Evolutionary conservation across 2,329 filamentous ascomycete genomes (phyloP), one percentile per base, ranked within the genome.

Genomic region (Malbranchea zuffiana): DNA sequence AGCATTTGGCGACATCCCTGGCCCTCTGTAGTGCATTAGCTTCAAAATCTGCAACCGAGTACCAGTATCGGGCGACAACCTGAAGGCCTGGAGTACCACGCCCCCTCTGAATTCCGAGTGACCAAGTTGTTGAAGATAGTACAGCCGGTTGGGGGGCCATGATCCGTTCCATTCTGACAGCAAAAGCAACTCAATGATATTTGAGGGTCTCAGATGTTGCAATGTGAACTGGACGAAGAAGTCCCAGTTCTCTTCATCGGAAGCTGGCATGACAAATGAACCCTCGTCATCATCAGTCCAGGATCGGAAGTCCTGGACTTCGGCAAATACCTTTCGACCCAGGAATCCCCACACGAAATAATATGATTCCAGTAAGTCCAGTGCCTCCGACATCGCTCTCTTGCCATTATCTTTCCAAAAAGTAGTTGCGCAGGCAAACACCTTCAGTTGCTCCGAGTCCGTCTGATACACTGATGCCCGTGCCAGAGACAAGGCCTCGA

Each of bases 281-380:
- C 13, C 27, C 27, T 17, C 12, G n/a, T 15, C 13, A 30, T 30
- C 27, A 30, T 30, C 27, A 30, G 27, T 30, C 27, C n/a, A 30
- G 27, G 27, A 30, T 30, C n/a, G 27, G 27, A 30, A 30, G 27
- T 30, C 27, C 12, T 30, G 8, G 27, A 30, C 27, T 30, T 30
- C 27, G 27, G 27, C 27, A 30, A 30, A 30, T 37, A 37, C 17
- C 28, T 31, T 37, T 32, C 26, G 17, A 32, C 26, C 17, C 21
- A 37, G 21, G 24, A 31, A 37, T 24, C 35, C 26, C 35, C 35
- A 37, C 21, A 32, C 26, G 32, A 37, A 37, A 32, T 37, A 24
- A 32, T 32, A 37, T 13, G 16, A 27, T 23, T 37, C 35, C 20
- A 37, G 13, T 25, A 37, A 17, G 18, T 37, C 35, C 26, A 37